Evolutionary conservation across 2,329 filamentous ascomycete genomes (phyloP).

Genomic region (Alternaria triticimaculans): DNA sequence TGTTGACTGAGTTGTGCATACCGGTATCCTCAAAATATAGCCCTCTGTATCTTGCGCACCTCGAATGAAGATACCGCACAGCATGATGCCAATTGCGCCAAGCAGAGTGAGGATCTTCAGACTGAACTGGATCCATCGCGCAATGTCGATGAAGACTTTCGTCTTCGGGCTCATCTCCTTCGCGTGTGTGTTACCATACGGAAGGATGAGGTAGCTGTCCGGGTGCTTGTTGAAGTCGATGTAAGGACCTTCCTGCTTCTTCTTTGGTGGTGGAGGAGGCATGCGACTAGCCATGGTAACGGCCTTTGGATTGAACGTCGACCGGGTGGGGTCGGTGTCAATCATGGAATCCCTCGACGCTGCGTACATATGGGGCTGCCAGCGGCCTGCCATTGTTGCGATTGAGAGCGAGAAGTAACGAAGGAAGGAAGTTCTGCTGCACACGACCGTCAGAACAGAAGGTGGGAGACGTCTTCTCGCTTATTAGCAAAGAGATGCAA

Average conservation of each 20-base stretch:
- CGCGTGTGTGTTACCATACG: conserved; percentile 66
- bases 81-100: conserved; percentile 73
- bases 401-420: conserved; percentile 31
- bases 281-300: conserved; percentile 80
- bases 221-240: conserved; percentile 86
- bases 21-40: conserved; percentile 79
- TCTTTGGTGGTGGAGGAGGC: conserved; percentile 63
- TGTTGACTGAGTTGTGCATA: conserved; percentile 54
- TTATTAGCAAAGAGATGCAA: conserved; percentile 43
- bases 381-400: conserved; percentile 52
- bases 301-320: conserved; percentile 84
- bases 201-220: conserved; percentile 72
- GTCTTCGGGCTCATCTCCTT: conserved; percentile 72
- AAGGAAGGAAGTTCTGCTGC: conserved; percentile 38
- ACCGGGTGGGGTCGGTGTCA: conserved; percentile 52
- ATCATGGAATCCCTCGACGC: conserved; percentile 58
- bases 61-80: conserved; percentile 78
- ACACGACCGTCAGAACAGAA: conserved; percentile 35
- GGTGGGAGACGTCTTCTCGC: conserved; percentile 31
- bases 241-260: conserved; percentile 75
- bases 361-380: conserved; percentile 76
- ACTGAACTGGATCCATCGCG: conserved; percentile 71
- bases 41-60: conserved; percentile 68
- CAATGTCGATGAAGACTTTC: conserved; percentile 73
- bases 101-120: conserved; percentile 72